These are phyloP conservation scores for Ganoderma boninense DNA, from an alignment of 1,284 basidiomycete genomes.

Conservation along the genomic window DNA sequence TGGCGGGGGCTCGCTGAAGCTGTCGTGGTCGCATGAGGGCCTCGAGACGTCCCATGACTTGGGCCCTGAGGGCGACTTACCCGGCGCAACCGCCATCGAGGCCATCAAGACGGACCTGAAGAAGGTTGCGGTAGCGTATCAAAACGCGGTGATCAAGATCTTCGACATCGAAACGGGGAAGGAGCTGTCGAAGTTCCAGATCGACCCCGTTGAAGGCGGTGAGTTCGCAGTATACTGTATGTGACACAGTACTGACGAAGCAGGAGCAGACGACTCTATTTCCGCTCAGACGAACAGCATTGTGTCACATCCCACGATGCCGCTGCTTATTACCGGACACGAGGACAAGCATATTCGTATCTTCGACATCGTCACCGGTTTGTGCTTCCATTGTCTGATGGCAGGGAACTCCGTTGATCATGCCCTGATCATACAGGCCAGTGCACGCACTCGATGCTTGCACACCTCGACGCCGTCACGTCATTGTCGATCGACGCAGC, in stretches of 20 bases:
- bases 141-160: constrained; percentile 89
- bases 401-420: not conserved
- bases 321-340: constrained; percentile 88
- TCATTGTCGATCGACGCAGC: constrained; percentile 90
- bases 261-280: constrained; percentile 65
- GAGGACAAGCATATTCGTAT: constrained; percentile 95
- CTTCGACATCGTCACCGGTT: constrained; percentile 86
- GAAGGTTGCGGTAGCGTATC: constrained; percentile 90
- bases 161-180: constrained; percentile 90
- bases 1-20: constrained; percentile 64
- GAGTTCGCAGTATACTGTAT: constrained; percentile 9
- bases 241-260: constrained; percentile 6
- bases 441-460: constrained; percentile 89
- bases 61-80: constrained; percentile 57
- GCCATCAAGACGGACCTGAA: constrained; percentile 81
- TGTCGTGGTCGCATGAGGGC: constrained; percentile 85
- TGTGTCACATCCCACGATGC: constrained; percentile 91
- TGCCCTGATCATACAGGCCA: constrained; percentile 56
- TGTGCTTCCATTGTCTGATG: constrained; percentile 32
- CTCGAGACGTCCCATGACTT: constrained; percentile 55
- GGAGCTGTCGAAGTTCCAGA: constrained; percentile 75
- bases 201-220: constrained; percentile 75
- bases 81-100: constrained; percentile 85
- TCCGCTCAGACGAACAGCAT: constrained; percentile 90
- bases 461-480: constrained; percentile 92